A percentile compares a stretch with the other conserved stretches of the same genome.
Conservation (phyloP, 129 eudicot species). For the Solidago caesia region DNA sequence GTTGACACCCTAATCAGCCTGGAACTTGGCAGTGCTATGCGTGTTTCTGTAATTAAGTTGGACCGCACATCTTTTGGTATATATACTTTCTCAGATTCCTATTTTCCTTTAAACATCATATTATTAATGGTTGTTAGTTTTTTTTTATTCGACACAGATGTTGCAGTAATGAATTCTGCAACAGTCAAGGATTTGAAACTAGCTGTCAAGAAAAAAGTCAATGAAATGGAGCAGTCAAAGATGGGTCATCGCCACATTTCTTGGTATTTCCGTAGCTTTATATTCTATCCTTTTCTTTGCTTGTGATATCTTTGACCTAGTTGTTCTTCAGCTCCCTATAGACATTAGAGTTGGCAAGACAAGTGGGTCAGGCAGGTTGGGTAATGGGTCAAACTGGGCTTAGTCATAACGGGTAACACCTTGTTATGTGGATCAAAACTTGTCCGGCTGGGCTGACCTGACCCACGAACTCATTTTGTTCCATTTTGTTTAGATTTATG, state of each 20-base stretch:
- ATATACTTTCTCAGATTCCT: slow-evolving; percentile 21
- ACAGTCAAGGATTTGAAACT: slow-evolving; percentile 82
- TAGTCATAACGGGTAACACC: background rate
- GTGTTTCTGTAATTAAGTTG: slow-evolving; percentile 64
- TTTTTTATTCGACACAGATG: slow-evolving; percentile 43
- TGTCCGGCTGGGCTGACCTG: background rate
- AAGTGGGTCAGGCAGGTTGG: background rate
- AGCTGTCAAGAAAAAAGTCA: slow-evolving; percentile 64
- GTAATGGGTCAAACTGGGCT: background rate
- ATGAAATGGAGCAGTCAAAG: slow-evolving; percentile 76
- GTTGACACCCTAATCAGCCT: slow-evolving; percentile 89
- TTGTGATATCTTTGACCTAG: background rate
- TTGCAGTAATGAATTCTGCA: slow-evolving; percentile 75
- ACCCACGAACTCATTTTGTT: background rate
- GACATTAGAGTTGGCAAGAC: background rate
- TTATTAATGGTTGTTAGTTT: background rate
- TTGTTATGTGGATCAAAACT: background rate
- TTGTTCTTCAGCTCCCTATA: slow-evolving; percentile 1
- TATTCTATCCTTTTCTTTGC: background rate
- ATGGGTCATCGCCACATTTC: slow-evolving; percentile 99
- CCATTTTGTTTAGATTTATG: background rate
- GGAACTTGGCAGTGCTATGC: slow-evolving; percentile 98
- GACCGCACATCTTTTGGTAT: slow-evolving; percentile 72
- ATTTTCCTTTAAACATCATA: slow-evolving; percentile 21
- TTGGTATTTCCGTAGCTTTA: slow-evolving; percentile 47